phyloP scores from a whole-genome alignment of 805 yeast species.

The Barnettozyma vustinii region DNA sequence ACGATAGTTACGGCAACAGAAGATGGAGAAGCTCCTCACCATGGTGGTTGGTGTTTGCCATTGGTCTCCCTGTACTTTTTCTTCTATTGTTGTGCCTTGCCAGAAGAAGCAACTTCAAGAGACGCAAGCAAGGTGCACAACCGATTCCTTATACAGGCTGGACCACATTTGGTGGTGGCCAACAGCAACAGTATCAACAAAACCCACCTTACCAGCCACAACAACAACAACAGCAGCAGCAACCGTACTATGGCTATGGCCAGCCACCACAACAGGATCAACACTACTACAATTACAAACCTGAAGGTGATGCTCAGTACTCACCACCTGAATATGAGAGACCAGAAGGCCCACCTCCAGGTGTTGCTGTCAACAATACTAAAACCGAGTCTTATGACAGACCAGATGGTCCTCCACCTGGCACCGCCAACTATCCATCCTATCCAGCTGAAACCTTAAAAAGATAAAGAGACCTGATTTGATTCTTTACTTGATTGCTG shows the following conservation, averaged over 20 bases:
- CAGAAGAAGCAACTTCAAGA: slow-evolving; percentile 15
- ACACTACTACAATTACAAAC: slow-evolving; percentile 9
- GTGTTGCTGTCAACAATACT: neutral
- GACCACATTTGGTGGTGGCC: slow-evolving; percentile 14
- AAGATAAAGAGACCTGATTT: neutral
- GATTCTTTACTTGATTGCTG: neutral
- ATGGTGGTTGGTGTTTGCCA: slow-evolving; percentile 20
- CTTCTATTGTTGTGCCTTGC: slow-evolving; percentile 1
- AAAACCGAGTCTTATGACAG: slow-evolving; percentile 5
- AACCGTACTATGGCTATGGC: neutral
- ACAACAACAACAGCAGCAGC: slow-evolving; percentile 1
- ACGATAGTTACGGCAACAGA: slow-evolving; percentile 2
- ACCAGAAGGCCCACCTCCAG: slow-evolving; percentile 9
- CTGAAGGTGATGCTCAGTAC: neutral
- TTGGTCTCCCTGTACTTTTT: slow-evolving; percentile 11
- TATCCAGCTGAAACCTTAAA: slow-evolving; percentile 5
- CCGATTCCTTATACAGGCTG: slow-evolving; percentile 22
- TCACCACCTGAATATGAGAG: slow-evolving; percentile 8
- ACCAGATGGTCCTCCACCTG: slow-evolving; percentile 18
- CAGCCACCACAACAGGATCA: slow-evolving; percentile 7
- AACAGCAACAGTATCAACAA: slow-evolving; percentile 7
- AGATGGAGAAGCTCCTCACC: slow-evolving; percentile 2
- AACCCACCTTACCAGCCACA: slow-evolving; percentile 3
- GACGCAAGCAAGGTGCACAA: slow-evolving; percentile 15
- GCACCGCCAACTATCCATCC: slow-evolving; percentile 3